Evolutionary conservation across 2,329 filamentous ascomycete genomes (phyloP), one percentile per base, ranked within the genome.

Genomic region (Emergomyces orientalis): DNA sequence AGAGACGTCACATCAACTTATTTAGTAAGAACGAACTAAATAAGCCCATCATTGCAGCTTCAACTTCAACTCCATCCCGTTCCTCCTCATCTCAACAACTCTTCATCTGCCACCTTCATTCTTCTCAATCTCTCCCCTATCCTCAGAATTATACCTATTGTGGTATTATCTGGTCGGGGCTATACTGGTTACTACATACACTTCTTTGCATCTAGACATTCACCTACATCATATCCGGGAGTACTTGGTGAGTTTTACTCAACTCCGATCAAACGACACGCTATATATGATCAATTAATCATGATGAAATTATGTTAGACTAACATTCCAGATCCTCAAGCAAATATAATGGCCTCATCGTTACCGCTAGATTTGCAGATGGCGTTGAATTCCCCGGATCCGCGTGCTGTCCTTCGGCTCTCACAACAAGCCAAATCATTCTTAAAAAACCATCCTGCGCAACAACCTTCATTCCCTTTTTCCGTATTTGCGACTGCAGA

Each of bases 401-500:
- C 83, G 73, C 66, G 79, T 76, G 72, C 79, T 73, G 71, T 75
- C 37, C 74, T 80, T 43, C 73, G 69, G 51, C 71, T 78, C 39
- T 75, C 78, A 32, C 77, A 78, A 64, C 73, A 75, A 69, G 76
- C 78, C 54, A 72, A 77, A 22, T 60, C 71, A n/a, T 71, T 80
- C 32, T 71, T 80, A 60, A 64, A 76, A 66, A 83, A 76, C 69
- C 82, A 81, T 54, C 80, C 82, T 7, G 82, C 80, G 66, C 69
- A 65, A 61, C 67, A 59, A 55, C 72, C 78, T n/a, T 78, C 76
- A 34, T 84, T 79, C 74, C 82, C 79, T 58, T 76, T 83, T 60
- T 82, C 77, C 8, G 73, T 82, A 60, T 75, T 84, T 68, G 73
- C 78, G 63, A 76, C 78, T 49, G 73, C 76, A 37, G 92, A 97